phyloP scores from a whole-genome alignment of 2,329 filamentous ascomycete species.

The Pyrenochaeta sp. region DNA sequence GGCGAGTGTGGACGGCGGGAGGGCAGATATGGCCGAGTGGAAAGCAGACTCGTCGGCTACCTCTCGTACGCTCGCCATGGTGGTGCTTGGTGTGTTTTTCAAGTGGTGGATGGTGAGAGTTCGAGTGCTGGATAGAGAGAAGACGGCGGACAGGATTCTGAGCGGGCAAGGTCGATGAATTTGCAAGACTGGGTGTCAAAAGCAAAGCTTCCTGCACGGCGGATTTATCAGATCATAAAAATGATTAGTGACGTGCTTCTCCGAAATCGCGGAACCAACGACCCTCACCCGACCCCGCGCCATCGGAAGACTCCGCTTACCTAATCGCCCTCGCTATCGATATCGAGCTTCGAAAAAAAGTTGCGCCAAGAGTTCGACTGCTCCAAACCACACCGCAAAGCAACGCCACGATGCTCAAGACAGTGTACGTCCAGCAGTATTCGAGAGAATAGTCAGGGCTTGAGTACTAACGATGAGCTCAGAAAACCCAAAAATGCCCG shows the following conservation, averaged over 20 bases:
- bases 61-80: conserved; percentile 70
- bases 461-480: conserved; percentile 6
- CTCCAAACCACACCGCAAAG: conserved; percentile 13
- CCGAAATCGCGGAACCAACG: conserved; percentile 5
- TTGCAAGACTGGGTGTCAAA: background rate
- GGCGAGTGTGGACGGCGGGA: conserved; percentile 75
- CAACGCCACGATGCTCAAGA: conserved; percentile 39
- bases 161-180: background rate
- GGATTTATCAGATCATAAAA: conserved; percentile 9
- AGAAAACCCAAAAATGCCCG: conserved; percentile 82
- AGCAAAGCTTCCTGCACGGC: background rate
- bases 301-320: conserved; percentile 9
- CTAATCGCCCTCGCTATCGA: conserved; percentile 19
- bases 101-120: background rate
- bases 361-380: conserved; percentile 33
- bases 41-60: conserved; percentile 79
- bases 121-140: background rate
- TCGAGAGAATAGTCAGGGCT: rapidly evolving
- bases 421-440: conserved; percentile 30
- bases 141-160: background rate
- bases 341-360: conserved; percentile 24
- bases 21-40: conserved; percentile 71
- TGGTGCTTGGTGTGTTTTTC: background rate
- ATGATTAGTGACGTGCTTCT: conserved; percentile 6
- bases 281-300: conserved; percentile 8